Base-by-base conservation (phyloP, 2,329 filamentous ascomycete species). In the Diaporthe eres region DNA sequence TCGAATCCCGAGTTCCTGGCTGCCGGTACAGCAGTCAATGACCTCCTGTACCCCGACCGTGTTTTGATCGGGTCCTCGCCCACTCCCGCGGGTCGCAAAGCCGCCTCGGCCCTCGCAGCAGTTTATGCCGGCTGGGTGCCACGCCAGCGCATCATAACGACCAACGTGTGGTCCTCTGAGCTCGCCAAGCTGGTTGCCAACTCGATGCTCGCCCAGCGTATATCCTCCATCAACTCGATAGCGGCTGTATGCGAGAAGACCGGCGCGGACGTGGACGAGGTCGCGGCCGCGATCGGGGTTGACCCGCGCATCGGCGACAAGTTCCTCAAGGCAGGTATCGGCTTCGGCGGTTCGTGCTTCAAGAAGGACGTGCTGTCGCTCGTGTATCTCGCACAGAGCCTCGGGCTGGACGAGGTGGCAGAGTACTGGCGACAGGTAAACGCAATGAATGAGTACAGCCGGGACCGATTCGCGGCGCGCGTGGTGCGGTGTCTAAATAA, bases 1-100 rank as follows among this genome's bases (percentile, higher is more conserved):
- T 95, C 93, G 61, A 96, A 96, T 84, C 94, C 94, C 8, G 94
- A 96, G 82, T 96, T 96, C 81, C 86, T 96, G 58, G 92, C 94
- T 37, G 94, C 94, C 78, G 94, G 94, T 71, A 95, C 93, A 5
- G 94, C 94, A 5, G 90, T 96, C 77, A 86, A 89, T 61, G 92
- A 96, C 81, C 87, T 96, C 12, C 87, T 94, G 68, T 84, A 88
- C 76, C 94, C 94, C 10, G 93, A 95, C 81, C 90, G 94, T 37
- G 90, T 96, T 19, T 87, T 96, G 57, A 95, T 96, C 81, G 94
- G 94, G 19, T 94, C 90, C 3, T 87, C 89, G 9, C 87, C 87
- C 8, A 94, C 92, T 0, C 83, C 87, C 1, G 85, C 88, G 2
- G 94, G 93, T 34, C 87, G 86, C 61, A 85, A 84, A 47, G 94